phyloP scores from a whole-genome alignment of 23 red algal species.

The Gracilaria domingensis region DNA sequence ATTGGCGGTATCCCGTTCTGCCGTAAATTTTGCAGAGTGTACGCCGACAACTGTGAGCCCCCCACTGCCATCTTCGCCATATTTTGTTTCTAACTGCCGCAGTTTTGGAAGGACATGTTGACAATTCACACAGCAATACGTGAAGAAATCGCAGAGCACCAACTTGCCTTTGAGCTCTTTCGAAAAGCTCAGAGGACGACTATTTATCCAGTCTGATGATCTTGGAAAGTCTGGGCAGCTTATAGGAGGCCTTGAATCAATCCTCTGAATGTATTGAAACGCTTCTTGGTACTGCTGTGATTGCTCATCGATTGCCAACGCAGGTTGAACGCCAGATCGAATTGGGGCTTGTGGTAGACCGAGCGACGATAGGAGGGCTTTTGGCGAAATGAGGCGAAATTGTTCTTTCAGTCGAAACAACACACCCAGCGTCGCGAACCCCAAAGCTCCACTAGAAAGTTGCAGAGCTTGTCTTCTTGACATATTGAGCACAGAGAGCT shows the following conservation, averaged over 20 bases:
- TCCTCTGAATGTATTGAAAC: conserved; percentile 54
- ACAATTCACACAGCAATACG: conserved; percentile 82
- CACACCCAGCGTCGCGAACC: conserved; percentile 27
- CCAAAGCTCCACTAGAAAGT: conserved; percentile 43
- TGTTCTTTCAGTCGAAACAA: conserved; percentile 54
- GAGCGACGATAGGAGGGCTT: conserved; percentile 38
- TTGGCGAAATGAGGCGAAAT: conserved; percentile 53
- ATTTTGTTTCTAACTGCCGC: conserved; percentile 43
- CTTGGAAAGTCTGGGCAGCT: conserved; percentile 59
- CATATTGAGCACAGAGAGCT: conserved; percentile 5
- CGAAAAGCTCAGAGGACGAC: conserved; percentile 47
- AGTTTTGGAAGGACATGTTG: conserved; percentile 70
- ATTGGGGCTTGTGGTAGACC: conserved; percentile 32
- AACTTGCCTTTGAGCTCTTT: conserved; percentile 70
- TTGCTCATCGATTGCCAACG: not conserved
- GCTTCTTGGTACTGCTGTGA: conserved; percentile 27
- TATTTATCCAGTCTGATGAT: conserved; percentile 77
- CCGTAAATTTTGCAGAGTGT: conserved; percentile 73
- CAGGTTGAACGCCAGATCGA: conserved; percentile 31
- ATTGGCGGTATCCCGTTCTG: conserved; percentile 68
- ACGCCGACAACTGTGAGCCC: conserved; percentile 77
- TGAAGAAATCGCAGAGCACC: conserved; percentile 82
- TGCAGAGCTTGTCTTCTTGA: conserved; percentile 64
- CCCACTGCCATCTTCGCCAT: conserved; percentile 57
- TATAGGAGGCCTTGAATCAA: conserved; percentile 27